Conservation (phyloP, 306 rosid genomes). For the Cucumis hystrix region DNA sequence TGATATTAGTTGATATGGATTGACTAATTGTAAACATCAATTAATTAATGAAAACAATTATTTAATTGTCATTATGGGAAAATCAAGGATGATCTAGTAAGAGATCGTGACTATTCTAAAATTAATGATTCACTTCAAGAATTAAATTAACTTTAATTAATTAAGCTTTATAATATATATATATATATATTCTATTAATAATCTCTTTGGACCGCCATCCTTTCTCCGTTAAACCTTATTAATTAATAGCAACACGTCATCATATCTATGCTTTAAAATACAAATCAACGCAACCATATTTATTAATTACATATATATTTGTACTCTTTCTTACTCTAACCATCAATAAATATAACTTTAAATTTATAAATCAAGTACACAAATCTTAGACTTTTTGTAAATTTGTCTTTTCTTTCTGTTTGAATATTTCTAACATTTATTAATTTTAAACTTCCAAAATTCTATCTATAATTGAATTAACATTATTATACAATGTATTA, state of each 20-base stretch:
- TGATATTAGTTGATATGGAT: slow-evolving; percentile 6
- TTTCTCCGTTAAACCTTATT: not conserved
- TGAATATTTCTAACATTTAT: no score
- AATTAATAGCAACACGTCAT: not conserved
- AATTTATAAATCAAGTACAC: no score
- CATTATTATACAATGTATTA: no score
- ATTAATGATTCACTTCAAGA: not conserved
- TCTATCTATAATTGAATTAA: not conserved
- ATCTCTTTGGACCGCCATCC: not conserved
- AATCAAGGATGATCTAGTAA: not conserved
- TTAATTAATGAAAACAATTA: not conserved
- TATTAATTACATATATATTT: not conserved
- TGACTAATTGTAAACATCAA: not conserved
- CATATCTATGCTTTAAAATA: not conserved
- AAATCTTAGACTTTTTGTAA: no score
- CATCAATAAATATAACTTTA: no score
- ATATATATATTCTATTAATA: not conserved
- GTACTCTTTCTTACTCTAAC: no score
- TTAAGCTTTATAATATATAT: not conserved
- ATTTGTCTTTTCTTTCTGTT: no score
- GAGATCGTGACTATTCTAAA: not conserved
- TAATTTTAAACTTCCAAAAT: not conserved
- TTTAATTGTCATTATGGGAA: not conserved
- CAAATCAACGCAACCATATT: not conserved
- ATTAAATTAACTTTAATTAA: not conserved